phyloP scores from a whole-genome alignment of 768 basidiomycete genomes.

The Mycena latifolia region DNA sequence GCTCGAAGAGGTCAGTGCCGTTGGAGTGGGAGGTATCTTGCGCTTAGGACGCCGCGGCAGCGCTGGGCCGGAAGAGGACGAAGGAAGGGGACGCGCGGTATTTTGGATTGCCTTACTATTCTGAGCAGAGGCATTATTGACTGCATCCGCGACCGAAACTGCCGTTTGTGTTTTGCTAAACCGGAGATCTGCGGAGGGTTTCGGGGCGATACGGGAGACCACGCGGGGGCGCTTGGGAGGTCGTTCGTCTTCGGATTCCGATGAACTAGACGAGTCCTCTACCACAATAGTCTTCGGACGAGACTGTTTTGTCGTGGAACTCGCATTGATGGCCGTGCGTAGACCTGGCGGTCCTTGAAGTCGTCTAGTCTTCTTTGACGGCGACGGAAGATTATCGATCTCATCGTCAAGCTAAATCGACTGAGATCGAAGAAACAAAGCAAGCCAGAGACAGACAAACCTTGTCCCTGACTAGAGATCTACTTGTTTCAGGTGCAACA shows the following conservation, averaged over 20 bases:
- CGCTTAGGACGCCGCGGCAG: conserved; percentile 5
- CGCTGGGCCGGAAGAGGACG: conserved; percentile 7
- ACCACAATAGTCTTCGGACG: neutral
- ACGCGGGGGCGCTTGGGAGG: conserved; percentile 12
- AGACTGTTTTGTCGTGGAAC: neutral
- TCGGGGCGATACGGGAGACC: neutral
- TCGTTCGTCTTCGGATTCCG: conserved; percentile 22
- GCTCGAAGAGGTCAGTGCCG: neutral
- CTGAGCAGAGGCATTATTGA: conserved; percentile 28
- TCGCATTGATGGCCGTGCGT: neutral
- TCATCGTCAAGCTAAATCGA: conserved; percentile 3
- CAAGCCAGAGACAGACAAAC: neutral
- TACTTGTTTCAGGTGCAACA: neutral
- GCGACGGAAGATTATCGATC: neutral
- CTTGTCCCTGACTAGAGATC: neutral
- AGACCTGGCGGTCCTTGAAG: neutral
- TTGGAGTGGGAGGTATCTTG: neutral
- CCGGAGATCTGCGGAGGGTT: neutral
- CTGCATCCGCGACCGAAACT: conserved; percentile 30
- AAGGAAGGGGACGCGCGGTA: neutral
- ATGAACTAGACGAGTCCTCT: conserved; percentile 4
- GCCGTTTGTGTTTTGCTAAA: conserved; percentile 14
- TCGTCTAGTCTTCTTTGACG: neutral
- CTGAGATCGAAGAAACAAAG: neutral
- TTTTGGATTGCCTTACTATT: conserved; percentile 15